phyloP scores from a whole-genome alignment of 163 green algal species.

The Chloromonas sp. region DNA sequence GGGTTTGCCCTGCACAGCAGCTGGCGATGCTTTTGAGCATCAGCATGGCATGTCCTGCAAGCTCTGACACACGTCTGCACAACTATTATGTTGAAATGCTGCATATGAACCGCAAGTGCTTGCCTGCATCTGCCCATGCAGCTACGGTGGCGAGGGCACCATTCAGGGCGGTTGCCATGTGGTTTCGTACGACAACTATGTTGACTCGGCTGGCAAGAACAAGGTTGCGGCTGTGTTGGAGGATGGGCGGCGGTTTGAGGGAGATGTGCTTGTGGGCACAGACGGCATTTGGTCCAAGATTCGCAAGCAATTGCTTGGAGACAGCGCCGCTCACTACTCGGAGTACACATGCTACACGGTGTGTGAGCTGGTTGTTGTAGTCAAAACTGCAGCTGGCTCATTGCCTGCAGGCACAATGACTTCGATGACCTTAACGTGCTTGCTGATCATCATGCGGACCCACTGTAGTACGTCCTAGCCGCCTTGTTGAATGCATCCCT shows the following conservation, averaged over 20 bases:
- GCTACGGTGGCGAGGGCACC: slow-evolving; percentile 12
- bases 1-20: neutral
- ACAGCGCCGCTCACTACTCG: slow-evolving; percentile 64
- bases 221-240: slow-evolving; percentile 49
- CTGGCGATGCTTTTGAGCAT: no score
- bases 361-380: slow-evolving; percentile 5
- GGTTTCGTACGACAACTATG: slow-evolving; percentile 49
- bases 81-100: no score
- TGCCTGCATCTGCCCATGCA: neutral
- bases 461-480: no score
- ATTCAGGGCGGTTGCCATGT: slow-evolving; percentile 57
- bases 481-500: no score
- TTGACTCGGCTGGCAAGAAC: slow-evolving; percentile 22
- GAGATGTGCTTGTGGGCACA: slow-evolving; percentile 88
- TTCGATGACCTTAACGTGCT: no score
- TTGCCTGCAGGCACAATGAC: no score
- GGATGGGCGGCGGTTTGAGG: slow-evolving; percentile 29
- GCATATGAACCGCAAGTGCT: no score
- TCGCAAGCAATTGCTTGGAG: slow-evolving; percentile 68
- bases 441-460: no score
- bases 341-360: slow-evolving; percentile 95
- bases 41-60: no score
- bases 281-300: slow-evolving; percentile 96
- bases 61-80: no score
- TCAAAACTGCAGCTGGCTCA: no score